Evolutionary conservation across 1,284 basidiomycete genomes (phyloP).

Genomic region (Boletus sp.): DNA sequence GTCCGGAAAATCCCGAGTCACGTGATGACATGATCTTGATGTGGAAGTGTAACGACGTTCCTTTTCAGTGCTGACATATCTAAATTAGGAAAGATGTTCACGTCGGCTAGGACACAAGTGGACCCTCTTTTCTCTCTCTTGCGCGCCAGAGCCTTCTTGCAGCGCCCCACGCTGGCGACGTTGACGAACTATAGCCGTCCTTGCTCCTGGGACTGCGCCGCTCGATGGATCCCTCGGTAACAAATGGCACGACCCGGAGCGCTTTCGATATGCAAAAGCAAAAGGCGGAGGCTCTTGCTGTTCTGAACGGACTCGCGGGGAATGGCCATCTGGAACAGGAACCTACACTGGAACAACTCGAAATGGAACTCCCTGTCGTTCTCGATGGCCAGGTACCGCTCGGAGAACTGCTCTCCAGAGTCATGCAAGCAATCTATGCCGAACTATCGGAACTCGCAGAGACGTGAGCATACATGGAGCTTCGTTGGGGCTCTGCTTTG

Average conservation of each 20-base stretch:
- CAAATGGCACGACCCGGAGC: conserved; percentile 17
- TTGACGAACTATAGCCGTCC: background rate
- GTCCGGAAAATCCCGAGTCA: conserved; percentile 22
- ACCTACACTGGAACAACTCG: conserved; percentile 55
- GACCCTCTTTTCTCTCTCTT: conserved; percentile 2
- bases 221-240: conserved; percentile 17
- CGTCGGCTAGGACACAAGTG: conserved; percentile 6
- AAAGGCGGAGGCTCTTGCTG: conserved; percentile 29
- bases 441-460: conserved; percentile 82
- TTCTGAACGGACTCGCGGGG: conserved; percentile 28
- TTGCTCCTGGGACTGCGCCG: background rate
- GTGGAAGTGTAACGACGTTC: conserved; percentile 3
- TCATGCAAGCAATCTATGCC: conserved; percentile 77
- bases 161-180: conserved; percentile 9
- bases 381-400: conserved; percentile 72
- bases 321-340: conserved; percentile 37
- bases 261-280: conserved; percentile 29
- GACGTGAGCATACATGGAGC: conserved; percentile 53
- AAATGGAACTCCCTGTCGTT: conserved; percentile 73
- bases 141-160: background rate
- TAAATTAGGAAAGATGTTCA: conserved; percentile 15
- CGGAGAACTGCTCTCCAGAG: conserved; percentile 69
- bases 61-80: conserved; percentile 10
- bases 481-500: background rate
- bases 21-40: conserved; percentile 3